phyloP scores from a whole-genome alignment of 805 yeast genomes.

The Yamadazyma sp. region DNA sequence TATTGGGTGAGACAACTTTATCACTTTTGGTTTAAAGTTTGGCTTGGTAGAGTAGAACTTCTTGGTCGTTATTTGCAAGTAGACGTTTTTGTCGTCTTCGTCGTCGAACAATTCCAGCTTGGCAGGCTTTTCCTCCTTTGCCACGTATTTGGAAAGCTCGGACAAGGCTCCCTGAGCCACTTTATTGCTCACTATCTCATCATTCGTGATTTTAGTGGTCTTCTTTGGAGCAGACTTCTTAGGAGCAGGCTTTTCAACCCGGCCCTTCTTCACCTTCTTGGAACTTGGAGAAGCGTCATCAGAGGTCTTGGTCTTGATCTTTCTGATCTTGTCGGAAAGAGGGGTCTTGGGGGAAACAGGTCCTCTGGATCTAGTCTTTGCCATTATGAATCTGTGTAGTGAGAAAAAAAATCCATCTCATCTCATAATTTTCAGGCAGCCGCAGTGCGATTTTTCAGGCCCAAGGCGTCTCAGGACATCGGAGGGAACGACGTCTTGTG shows the following conservation, averaged over 20 bases:
- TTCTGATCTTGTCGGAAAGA: constrained; percentile 24
- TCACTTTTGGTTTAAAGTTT: constrained; percentile 54
- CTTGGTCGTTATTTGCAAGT: constrained; percentile 63
- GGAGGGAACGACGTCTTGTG: constrained; percentile 41
- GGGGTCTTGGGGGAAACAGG: constrained; percentile 26
- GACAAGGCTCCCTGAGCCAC: constrained; percentile 49
- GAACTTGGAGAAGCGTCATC: constrained; percentile 25
- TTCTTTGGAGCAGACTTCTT: constrained; percentile 36
- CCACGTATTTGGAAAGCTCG: constrained; percentile 64
- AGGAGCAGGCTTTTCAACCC: constrained; percentile 15
- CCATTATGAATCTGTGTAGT: constrained; percentile 20
- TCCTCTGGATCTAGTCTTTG: constrained; percentile 33
- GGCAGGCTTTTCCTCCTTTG: constrained; percentile 29
- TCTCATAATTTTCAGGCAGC: too few relatives aligned
- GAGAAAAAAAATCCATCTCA: constrained; percentile 18
- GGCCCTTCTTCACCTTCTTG: constrained; percentile 20
- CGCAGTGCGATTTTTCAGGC: background rate
- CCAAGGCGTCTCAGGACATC: background rate
- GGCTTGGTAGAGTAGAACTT: constrained; percentile 61
- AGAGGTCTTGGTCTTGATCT: constrained; percentile 22
- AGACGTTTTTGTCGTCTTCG: constrained; percentile 51
- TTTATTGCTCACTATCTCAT: constrained; percentile 19
- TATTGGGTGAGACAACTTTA: constrained; percentile 49
- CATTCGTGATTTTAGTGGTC: constrained; percentile 1
- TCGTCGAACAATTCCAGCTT: constrained; percentile 50